Evolutionary conservation across 306 rosid species (phyloP).

Genomic region (Oxytropis ochrocephala): DNA sequence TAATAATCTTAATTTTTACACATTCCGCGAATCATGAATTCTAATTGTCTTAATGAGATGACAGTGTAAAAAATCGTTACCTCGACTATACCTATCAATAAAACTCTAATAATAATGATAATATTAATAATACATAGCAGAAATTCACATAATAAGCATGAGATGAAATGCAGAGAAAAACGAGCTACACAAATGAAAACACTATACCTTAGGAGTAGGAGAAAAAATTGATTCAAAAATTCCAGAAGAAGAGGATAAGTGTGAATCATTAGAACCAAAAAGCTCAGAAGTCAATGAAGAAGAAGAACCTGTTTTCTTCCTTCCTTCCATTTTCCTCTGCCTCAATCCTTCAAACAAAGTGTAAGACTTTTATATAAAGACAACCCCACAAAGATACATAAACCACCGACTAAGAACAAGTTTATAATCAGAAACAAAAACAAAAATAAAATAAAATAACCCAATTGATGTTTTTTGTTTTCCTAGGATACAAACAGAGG

Average conservation of each 20-base stretch:
- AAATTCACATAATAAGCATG: not conserved
- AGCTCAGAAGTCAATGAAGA: slow-evolving; percentile 69
- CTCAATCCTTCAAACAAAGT: slow-evolving; percentile 12
- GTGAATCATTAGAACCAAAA: slow-evolving; percentile 50
- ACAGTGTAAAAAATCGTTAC: too few species aligned
- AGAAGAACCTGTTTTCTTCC: slow-evolving; percentile 39
- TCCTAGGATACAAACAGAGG: slow-evolving; percentile 28
- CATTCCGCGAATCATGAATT: too few species aligned
- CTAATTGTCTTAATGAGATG: too few species aligned
- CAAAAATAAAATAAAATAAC: not conserved
- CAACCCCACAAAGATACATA: slow-evolving; percentile 9
- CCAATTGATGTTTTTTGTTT: slow-evolving; percentile 16
- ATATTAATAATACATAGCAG: not conserved
- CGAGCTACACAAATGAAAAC: not conserved
- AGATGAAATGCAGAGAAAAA: slow-evolving; percentile 13
- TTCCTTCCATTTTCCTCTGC: slow-evolving; percentile 55
- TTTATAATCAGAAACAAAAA: not conserved
- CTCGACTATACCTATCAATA: too few species aligned
- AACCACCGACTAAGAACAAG: slow-evolving; percentile 33
- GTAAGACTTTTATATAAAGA: not conserved
- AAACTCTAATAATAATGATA: not conserved
- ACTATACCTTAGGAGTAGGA: slow-evolving; percentile 55
- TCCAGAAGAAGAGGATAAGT: slow-evolving; percentile 39
- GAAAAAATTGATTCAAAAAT: slow-evolving; percentile 56
- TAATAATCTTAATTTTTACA: too few species aligned